Evolutionary conservation across 306 rosid species (phyloP).

Genomic region (Sindora glabra): DNA sequence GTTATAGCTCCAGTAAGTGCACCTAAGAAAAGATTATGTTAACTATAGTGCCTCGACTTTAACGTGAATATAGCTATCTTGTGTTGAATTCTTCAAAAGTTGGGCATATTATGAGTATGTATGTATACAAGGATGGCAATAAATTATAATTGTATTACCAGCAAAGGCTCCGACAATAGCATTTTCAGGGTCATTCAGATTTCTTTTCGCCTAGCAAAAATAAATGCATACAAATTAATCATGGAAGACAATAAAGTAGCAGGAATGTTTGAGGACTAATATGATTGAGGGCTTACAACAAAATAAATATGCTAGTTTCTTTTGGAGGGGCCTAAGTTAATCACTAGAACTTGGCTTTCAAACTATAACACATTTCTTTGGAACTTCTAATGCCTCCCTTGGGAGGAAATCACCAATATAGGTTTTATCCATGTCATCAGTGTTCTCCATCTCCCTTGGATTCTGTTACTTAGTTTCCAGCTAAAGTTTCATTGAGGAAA

Average conservation of each 20-base stretch:
- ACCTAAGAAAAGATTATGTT: constrained; percentile 34
- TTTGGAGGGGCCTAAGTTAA: neutral
- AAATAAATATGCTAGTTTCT: neutral
- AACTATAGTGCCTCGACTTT: neutral
- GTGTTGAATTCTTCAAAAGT: neutral
- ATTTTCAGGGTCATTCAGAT: constrained; percentile 82
- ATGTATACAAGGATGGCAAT: neutral
- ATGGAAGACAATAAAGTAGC: constrained; percentile 9
- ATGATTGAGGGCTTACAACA: too few relatives aligned
- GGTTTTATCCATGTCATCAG: too few relatives aligned
- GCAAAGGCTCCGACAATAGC: constrained; percentile 95
- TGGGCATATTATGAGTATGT: neutral
- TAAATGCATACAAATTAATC: constrained; percentile 13
- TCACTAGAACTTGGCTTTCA: too few relatives aligned
- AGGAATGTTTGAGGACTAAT: too few relatives aligned
- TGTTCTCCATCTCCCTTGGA: neutral
- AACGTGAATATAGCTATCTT: neutral
- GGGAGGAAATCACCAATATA: too few relatives aligned
- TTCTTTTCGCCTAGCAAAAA: constrained; percentile 62
- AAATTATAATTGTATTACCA: constrained; percentile 38
- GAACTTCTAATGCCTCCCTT: too few relatives aligned
- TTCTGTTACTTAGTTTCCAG: neutral
- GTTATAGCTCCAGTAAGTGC: constrained; percentile 93
- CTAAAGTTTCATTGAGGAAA: neutral
- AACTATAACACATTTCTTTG: too few relatives aligned